A percentile compares a stretch with the other conserved stretches of the same genome.
These are phyloP conservation scores for Xylariaceae sp. DNA, from an alignment of 2,329 filamentous ascomycete species.

Conservation along the genomic window DNA sequence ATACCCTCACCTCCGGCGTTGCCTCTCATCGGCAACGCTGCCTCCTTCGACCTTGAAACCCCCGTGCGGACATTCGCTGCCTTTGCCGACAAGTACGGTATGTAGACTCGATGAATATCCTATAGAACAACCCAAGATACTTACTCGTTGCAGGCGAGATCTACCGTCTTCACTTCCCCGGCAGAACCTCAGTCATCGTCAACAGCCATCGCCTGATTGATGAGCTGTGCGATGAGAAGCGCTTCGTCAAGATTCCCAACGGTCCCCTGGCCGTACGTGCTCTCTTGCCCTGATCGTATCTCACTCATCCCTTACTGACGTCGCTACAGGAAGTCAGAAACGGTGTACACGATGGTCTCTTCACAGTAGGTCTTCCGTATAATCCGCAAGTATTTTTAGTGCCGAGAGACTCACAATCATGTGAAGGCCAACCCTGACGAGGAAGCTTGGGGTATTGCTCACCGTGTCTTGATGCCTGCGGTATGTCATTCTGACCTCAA, in stretches of 20 bases:
- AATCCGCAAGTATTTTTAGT: background rate
- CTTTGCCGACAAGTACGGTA: conserved; percentile 62
- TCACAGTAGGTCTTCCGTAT: conserved; percentile 44
- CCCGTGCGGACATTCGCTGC: conserved; percentile 50
- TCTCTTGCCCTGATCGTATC: background rate
- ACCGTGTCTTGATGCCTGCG: conserved; percentile 27
- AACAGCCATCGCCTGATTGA: conserved; percentile 52
- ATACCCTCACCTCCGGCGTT: conserved; percentile 61
- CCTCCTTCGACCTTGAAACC: conserved; percentile 56
- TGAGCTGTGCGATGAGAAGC: conserved; percentile 59
- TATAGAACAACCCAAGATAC: conserved; percentile 1
- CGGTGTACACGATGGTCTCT: conserved; percentile 59
- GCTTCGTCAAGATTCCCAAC: conserved; percentile 56
- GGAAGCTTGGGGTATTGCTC: conserved; percentile 54
- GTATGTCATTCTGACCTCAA: conserved; percentile 7
- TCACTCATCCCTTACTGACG: background rate
- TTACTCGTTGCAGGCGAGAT: conserved; percentile 47
- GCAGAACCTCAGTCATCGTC: conserved; percentile 44
- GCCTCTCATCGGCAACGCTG: conserved; percentile 61
- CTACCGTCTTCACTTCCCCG: conserved; percentile 50
- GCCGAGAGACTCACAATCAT: conserved; percentile 8
- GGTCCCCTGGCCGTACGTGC: conserved; percentile 39
- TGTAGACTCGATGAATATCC: conserved; percentile 15
- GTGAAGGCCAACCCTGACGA: conserved; percentile 41
- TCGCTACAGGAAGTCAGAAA: conserved; percentile 47